Percentiles rank a stretch among this genome's conserved stretches.
These are phyloP conservation scores for Boletus barrowsii DNA, from an alignment of 768 basidiomycete species.

Conservation along the genomic window DNA sequence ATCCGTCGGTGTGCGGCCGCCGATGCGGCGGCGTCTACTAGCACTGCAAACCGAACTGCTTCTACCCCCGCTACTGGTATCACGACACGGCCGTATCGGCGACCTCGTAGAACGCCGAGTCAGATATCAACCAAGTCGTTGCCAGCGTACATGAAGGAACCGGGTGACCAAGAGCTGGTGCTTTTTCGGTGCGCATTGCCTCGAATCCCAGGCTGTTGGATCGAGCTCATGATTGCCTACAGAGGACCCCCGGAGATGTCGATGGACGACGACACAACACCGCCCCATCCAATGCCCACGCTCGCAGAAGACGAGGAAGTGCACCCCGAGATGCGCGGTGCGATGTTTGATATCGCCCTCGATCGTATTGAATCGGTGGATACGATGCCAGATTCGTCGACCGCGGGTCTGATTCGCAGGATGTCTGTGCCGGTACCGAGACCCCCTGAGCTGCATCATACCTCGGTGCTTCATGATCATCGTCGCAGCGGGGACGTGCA, in stretches of 20 bases:
- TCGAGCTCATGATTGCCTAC: not conserved
- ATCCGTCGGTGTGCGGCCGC: slow-evolving; percentile 15
- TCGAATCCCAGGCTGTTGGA: not conserved
- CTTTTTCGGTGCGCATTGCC: slow-evolving; percentile 45
- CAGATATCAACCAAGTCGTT: slow-evolving; percentile 77
- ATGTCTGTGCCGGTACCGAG: slow-evolving; percentile 6
- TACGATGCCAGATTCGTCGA: slow-evolving; percentile 19
- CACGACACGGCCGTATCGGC: slow-evolving; percentile 15
- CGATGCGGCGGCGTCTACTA: not conserved
- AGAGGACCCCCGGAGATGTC: slow-evolving; percentile 26
- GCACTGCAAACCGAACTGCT: not conserved
- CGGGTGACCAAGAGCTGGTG: slow-evolving; percentile 79
- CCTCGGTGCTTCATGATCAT: not conserved
- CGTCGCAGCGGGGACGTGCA: slow-evolving; percentile 15
- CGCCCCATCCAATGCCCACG: slow-evolving; percentile 11
- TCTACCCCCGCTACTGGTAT: slow-evolving; percentile 11
- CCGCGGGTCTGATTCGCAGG: slow-evolving; percentile 21
- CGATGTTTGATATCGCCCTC: slow-evolving; percentile 18
- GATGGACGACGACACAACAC: slow-evolving; percentile 18
- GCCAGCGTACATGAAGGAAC: slow-evolving; percentile 80
- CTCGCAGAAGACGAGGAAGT: slow-evolving; percentile 27
- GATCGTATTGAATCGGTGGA: slow-evolving; percentile 26
- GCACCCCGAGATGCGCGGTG: slow-evolving; percentile 3
- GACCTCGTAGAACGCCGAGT: slow-evolving; percentile 63
- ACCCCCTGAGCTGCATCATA: slow-evolving; percentile 11